Percentiles rank a stretch among this genome's conserved stretches.
Conservation (phyloP, 2,329 filamentous ascomycete genomes). For the Didymella lethalis region DNA sequence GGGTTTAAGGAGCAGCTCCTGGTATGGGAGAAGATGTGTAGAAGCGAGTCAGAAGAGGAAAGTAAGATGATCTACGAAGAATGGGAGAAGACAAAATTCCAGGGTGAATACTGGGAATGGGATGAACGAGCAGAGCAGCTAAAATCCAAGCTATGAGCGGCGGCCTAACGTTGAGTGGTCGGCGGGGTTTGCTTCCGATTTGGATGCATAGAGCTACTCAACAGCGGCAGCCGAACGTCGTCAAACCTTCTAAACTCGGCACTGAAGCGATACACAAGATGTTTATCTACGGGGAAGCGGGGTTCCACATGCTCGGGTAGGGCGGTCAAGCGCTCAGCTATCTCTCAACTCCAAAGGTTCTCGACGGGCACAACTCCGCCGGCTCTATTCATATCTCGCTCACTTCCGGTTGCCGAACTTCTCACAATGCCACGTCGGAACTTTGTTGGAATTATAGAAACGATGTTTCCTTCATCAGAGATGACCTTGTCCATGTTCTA, state of each 20-base stretch:
- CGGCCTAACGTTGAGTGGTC: not conserved
- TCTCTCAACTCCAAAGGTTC: not conserved
- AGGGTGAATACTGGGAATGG: slow-evolving; percentile 51
- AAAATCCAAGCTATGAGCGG: slow-evolving; percentile 21
- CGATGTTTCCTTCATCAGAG: not conserved
- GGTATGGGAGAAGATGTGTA: slow-evolving; percentile 42
- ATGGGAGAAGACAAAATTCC: slow-evolving; percentile 47
- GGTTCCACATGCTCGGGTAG: not conserved
- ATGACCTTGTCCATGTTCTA: not conserved
- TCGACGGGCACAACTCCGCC: slow-evolving; percentile 14
- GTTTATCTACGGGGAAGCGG: not conserved
- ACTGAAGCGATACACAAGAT: not conserved
- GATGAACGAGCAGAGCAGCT: slow-evolving; percentile 30
- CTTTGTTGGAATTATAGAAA: slow-evolving; percentile 1
- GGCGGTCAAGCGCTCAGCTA: not conserved
- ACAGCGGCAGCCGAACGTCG: not conserved
- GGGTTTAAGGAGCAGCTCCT: slow-evolving; percentile 47
- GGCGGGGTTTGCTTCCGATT: not conserved
- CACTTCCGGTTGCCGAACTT: not conserved
- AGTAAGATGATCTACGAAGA: slow-evolving; percentile 41
- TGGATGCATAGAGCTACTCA: not conserved
- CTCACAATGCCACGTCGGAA: not conserved
- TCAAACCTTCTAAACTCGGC: not conserved
- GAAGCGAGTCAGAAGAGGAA: slow-evolving; percentile 24
- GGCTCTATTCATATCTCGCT: not conserved